Evolutionary conservation across 495 filamentous ascomycete genomes (phyloP).

Genomic region (Cryomyces antarcticus): DNA sequence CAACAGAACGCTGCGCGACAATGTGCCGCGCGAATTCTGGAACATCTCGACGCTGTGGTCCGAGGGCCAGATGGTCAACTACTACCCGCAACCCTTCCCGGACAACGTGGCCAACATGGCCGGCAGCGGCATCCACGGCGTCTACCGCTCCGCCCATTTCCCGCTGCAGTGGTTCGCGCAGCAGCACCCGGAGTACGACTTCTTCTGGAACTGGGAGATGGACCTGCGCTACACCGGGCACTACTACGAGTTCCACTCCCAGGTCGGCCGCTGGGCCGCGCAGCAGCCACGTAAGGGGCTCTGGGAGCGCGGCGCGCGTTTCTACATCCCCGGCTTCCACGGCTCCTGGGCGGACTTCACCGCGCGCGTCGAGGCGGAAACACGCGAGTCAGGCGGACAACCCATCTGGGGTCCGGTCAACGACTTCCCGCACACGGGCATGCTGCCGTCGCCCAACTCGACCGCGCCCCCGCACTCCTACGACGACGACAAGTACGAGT

Average conservation of each 20-base stretch:
- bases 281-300: conserved; percentile 32
- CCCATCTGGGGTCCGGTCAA: conserved; percentile 24
- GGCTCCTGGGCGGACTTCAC: conserved; percentile 25
- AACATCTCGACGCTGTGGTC: conserved; percentile 36
- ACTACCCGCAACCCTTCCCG: conserved; percentile 24
- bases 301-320: conserved; percentile 27
- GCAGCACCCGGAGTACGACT: conserved; percentile 36
- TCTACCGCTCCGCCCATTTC: conserved; percentile 22
- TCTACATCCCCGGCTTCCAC: conserved; percentile 26
- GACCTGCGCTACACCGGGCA: conserved; percentile 36
- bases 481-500: conserved; percentile 28
- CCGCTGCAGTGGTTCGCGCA: conserved; percentile 36
- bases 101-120: conserved; percentile 20
- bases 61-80: conserved; percentile 23
- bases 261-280: conserved; percentile 26
- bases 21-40: conserved; percentile 33
- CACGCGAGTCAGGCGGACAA: conserved; percentile 14
- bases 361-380: conserved; percentile 22
- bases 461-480: conserved; percentile 24
- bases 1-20: conserved; percentile 25
- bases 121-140: conserved; percentile 14
- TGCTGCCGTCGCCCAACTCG: conserved; percentile 19
- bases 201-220: conserved; percentile 43
- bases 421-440: conserved; percentile 14
- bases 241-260: conserved; percentile 31